A percentile compares a stretch with the other conserved stretches of the same genome.
Evolutionary conservation across 2,329 filamentous ascomycete species (phyloP).

Genomic region (Diaporthe destruens): DNA sequence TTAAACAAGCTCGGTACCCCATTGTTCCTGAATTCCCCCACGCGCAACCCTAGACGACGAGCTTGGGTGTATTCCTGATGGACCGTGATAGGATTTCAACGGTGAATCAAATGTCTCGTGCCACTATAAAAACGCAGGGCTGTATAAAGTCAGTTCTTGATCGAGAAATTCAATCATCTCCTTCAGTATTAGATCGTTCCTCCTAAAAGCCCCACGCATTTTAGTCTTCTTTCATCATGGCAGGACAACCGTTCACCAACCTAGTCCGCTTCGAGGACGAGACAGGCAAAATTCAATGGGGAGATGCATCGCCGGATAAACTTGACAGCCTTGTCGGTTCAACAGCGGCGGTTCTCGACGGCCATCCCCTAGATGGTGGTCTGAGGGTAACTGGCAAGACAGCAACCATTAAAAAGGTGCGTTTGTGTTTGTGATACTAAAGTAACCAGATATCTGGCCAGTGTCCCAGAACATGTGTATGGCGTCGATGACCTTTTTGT

Average conservation of each 20-base stretch:
- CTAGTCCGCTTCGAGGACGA: slow-evolving; percentile 5
- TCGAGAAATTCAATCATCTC: not conserved
- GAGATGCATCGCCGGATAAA: not conserved
- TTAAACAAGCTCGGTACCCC: not conserved
- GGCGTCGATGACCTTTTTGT: too few relatives aligned
- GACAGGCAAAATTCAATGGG: not conserved
- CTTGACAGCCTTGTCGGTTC: slow-evolving; percentile 7
- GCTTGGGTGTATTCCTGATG: not conserved
- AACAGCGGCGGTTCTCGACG: not conserved
- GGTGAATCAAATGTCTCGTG: not conserved
- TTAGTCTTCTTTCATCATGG: not conserved
- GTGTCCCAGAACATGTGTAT: too few relatives aligned
- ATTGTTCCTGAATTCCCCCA: not conserved
- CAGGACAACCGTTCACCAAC: slow-evolving; percentile 13
- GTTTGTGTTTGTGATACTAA: not conserved
- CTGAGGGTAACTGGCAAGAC: slow-evolving; percentile 3
- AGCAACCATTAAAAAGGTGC: not conserved
- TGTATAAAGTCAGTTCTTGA: not conserved
- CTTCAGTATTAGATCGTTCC: not conserved
- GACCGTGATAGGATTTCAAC: not conserved
- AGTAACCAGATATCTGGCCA: not conserved
- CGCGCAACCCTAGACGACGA: not conserved
- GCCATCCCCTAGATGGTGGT: slow-evolving; percentile 2
- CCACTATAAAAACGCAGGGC: not conserved
- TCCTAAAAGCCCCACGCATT: not conserved